These are phyloP conservation scores for Basipetospora chlamydospora DNA, from an alignment of 2,329 filamentous ascomycete species.

Conservation along the genomic window DNA sequence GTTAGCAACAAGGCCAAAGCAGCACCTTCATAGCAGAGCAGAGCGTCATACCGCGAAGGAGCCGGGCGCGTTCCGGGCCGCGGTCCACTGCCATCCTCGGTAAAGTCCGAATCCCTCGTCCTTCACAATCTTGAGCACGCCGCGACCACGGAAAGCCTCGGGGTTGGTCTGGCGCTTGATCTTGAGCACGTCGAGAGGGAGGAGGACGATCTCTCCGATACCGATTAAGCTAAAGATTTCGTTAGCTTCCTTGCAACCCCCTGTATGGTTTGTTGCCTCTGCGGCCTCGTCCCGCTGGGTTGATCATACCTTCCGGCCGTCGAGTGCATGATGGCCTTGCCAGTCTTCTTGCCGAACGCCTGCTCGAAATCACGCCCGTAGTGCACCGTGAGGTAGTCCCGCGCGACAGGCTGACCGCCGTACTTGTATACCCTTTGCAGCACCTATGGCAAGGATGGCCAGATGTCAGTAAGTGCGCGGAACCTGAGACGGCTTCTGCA, in stretches of 20 bases:
- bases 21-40: background rate
- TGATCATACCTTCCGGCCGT: conserved; percentile 66
- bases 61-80: conserved; percentile 88
- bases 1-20: conserved; percentile 10
- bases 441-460: conserved; percentile 46
- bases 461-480: no score
- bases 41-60: conserved; percentile 63
- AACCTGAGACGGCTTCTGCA: no score
- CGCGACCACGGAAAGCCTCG: conserved; percentile 89
- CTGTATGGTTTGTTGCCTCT: no score
- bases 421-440: conserved; percentile 98
- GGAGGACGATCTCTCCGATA: conserved; percentile 89
- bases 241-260: no score
- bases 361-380: conserved; percentile 73
- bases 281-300: background rate
- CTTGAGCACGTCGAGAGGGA: conserved; percentile 93
- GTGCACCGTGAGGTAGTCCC: conserved; percentile 72
- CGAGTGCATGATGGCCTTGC: conserved; percentile 96
- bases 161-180: conserved; percentile 99
- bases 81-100: conserved; percentile 94
- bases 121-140: conserved; percentile 73
- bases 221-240: conserved; percentile 68
- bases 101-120: conserved; percentile 96
- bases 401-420: conserved; percentile 86
- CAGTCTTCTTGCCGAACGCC: conserved; percentile 89